These are phyloP conservation scores for Boletus vinaceobasis DNA, from an alignment of 768 basidiomycete genomes.

Conservation along the genomic window DNA sequence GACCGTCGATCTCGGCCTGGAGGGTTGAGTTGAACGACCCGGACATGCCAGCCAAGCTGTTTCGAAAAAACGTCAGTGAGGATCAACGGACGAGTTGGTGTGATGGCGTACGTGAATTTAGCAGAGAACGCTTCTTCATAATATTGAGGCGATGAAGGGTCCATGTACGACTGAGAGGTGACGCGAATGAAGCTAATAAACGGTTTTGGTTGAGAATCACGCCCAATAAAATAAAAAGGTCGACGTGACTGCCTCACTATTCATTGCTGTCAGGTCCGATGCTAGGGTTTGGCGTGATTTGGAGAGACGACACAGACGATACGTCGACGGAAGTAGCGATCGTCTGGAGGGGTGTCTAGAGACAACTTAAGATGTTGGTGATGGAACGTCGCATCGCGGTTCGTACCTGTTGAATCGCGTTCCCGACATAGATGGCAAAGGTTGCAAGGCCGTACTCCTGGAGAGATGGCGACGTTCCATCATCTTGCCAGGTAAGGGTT, in stretches of 20 bases:
- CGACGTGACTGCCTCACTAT: constrained; percentile 44
- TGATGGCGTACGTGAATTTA: constrained; percentile 58
- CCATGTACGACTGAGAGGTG: constrained; percentile 54
- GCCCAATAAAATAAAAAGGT: too few species aligned
- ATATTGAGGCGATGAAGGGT: constrained; percentile 49
- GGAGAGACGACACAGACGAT: constrained; percentile 40
- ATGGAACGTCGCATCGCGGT: neutral
- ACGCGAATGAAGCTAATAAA: constrained; percentile 70
- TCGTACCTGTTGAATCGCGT: constrained; percentile 54
- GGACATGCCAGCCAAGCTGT: constrained; percentile 64
- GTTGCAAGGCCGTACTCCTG: constrained; percentile 46
- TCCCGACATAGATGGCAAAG: constrained; percentile 65
- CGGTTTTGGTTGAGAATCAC: neutral
- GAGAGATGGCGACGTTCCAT: constrained; percentile 45
- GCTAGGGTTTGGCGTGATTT: constrained; percentile 48
- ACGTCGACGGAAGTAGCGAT: constrained; percentile 52
- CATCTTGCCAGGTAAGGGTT: constrained; percentile 60
- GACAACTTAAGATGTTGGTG: neutral
- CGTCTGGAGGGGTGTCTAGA: constrained; percentile 54
- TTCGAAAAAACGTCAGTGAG: neutral
- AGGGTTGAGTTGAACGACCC: constrained; percentile 61
- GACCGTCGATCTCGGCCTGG: constrained; percentile 57
- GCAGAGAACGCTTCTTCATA: constrained; percentile 74
- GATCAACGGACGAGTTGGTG: neutral
- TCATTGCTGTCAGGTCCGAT: constrained; percentile 53